Evolutionary conservation across 2,329 filamentous ascomycete species (phyloP).

Genomic region (Rhinocladiella similis): DNA sequence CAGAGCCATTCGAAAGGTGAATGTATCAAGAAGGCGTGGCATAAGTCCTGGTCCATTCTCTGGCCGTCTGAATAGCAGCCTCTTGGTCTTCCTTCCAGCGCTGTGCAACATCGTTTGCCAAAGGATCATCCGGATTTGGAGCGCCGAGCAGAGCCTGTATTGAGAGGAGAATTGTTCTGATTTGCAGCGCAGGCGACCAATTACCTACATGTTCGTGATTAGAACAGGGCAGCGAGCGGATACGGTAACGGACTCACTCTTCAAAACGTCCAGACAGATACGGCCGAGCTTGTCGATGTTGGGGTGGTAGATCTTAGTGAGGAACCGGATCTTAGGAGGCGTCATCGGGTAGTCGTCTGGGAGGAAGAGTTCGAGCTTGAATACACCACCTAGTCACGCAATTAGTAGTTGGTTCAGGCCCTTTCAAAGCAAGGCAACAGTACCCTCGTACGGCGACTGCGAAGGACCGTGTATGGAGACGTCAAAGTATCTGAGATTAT

Average conservation of each 20-base stretch:
- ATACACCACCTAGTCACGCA: constrained; percentile 66
- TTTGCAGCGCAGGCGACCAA: constrained; percentile 97
- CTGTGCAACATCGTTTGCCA: constrained; percentile 96
- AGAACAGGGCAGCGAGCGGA: not conserved
- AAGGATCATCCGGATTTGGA: constrained; percentile 96
- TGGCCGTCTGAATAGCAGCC: constrained; percentile 86
- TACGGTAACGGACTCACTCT: constrained; percentile 64
- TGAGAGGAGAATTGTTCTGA: constrained; percentile 95
- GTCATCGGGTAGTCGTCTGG: constrained; percentile 99
- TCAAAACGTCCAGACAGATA: constrained; percentile 95
- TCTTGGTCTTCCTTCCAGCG: constrained; percentile 96
- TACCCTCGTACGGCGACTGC: constrained; percentile 93
- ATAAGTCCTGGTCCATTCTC: constrained; percentile 74
- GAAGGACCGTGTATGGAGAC: constrained; percentile 92
- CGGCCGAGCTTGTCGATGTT: constrained; percentile 97
- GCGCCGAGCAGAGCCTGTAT: constrained; percentile 96
- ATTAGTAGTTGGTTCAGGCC: not conserved
- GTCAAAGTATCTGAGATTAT: constrained; percentile 97
- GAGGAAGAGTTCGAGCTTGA: constrained; percentile 95
- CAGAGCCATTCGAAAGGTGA: not conserved
- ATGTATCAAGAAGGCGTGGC: constrained; percentile 55
- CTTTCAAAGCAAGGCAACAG: constrained; percentile 26
- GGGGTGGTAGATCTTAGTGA: constrained; percentile 98
- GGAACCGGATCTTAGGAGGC: constrained; percentile 94
- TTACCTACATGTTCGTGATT: constrained; percentile 63